Percentiles rank a stretch among this genome's conserved stretches.
phyloP scores from a whole-genome alignment of 768 basidiomycete species.

The Psilocybe cyanescens region DNA sequence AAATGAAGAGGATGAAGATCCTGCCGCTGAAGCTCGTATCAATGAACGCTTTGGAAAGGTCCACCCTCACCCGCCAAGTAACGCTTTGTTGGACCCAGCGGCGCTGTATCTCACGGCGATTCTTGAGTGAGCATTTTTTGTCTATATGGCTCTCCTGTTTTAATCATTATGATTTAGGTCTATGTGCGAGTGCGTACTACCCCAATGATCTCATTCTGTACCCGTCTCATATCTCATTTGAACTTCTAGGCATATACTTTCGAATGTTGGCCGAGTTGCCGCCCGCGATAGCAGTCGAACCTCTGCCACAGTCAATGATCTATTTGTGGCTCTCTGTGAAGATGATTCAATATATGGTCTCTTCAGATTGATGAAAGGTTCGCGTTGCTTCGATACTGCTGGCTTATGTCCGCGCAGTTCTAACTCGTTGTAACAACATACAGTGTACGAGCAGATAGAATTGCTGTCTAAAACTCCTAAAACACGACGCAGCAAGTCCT shows the following conservation, averaged over 20 bases:
- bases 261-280: slow-evolving; percentile 83
- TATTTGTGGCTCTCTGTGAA: slow-evolving; percentile 89
- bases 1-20: slow-evolving; percentile 80
- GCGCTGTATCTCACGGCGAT: slow-evolving; percentile 92
- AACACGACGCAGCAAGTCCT: slow-evolving; percentile 70
- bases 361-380: slow-evolving; percentile 88
- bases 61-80: slow-evolving; percentile 54
- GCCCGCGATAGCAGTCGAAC: slow-evolving; percentile 85
- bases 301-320: slow-evolving; percentile 75
- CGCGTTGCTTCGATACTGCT: slow-evolving; percentile 28
- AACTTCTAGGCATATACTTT: slow-evolving; percentile 71
- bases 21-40: slow-evolving; percentile 61
- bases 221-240: slow-evolving; percentile 10
- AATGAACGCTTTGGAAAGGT: slow-evolving; percentile 61
- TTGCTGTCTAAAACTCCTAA: slow-evolving; percentile 59
- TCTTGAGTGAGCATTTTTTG: slow-evolving; percentile 70
- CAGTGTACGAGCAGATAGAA: slow-evolving; percentile 84
- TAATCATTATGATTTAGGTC: slow-evolving; percentile 54
- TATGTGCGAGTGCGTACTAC: slow-evolving; percentile 78
- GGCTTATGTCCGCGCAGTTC: slow-evolving; percentile 19
- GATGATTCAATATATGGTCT: slow-evolving; percentile 85
- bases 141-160: slow-evolving; percentile 17
- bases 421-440: slow-evolving; percentile 19
- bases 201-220: slow-evolving; percentile 8
- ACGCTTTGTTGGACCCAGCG: slow-evolving; percentile 73